Base-by-base conservation (phyloP, 768 basidiomycete species). In the Boletus tylopilopsis region DNA sequence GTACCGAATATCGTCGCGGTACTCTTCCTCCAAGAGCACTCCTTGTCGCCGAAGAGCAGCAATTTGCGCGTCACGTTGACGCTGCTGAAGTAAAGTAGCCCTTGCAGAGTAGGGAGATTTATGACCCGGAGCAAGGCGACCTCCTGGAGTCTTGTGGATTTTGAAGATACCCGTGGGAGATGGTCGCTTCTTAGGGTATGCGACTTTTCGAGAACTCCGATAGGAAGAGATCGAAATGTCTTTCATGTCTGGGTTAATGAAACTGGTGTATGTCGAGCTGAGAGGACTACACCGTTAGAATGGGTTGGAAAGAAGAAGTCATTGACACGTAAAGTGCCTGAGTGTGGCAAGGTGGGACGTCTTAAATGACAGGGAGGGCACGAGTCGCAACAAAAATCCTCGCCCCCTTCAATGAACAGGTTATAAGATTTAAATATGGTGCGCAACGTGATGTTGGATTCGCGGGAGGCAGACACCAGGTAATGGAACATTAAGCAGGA, bases 1-100 rank as follows among this genome's bases (percentile, higher is more conserved):
- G 47, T 76, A 78, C 49, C 83, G 78, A 50, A 98, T 94, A 64
- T 99, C 96, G 42, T 93, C 89, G 33, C 85, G 81, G 65, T 99
- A 98, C 69, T 98, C 95, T 64, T 93, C 91, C 72, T 98, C 96
- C 57, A 94, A 76, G 51, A 93, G 77, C 47, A 87, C 78, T 39
- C 85, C 84, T 58, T 89, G 83, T 58, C 80, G 74, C 37, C 87
- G 81, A 60, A 85, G 74, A 32, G 84, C 87, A 50, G 74, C 73
- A 37, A 85, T 80, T 63, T 86, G 86, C 15, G 76, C 78, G 52
- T 85, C 80, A 43, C 85, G 81, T 62, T 85, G 84, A 50, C 80
- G 80, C 62, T 85, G 85, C 45, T 80, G 79, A 23, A 80, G 59
- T 24, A 80, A 67, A 51, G 81, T 77, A 40, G 77, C 68, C 67